Percentiles rank a stretch among this genome's conserved stretches.
Conservation (phyloP, 352 stramenopile genomes). For the Globisporangium okanoganense region DNA sequence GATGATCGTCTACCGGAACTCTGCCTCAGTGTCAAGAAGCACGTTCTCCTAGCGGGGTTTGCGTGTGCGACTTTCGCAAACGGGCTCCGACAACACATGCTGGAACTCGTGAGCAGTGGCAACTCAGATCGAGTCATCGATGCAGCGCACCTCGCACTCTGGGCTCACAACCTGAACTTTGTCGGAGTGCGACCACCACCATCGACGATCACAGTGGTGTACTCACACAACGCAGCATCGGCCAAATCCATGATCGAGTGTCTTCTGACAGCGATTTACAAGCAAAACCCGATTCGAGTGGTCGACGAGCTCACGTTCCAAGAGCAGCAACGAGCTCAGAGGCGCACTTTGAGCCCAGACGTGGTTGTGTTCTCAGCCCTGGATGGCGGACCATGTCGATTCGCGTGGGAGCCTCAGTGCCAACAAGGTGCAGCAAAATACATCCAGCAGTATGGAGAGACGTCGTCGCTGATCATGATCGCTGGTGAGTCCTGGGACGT, state of each 20-base stretch:
- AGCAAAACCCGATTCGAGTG: slow-evolving; percentile 21
- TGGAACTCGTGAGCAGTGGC: not conserved
- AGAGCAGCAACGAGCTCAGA: not conserved
- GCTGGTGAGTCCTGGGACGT: slow-evolving; percentile 23
- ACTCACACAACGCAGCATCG: slow-evolving; percentile 6
- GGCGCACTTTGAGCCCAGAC: slow-evolving; percentile 13
- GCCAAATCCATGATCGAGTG: slow-evolving; percentile 26
- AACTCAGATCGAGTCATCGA: slow-evolving; percentile 12
- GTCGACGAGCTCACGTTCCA: slow-evolving; percentile 19
- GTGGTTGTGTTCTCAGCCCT: slow-evolving; percentile 33
- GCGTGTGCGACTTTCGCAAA: not conserved
- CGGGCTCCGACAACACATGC: not conserved
- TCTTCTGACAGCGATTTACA: slow-evolving; percentile 26
- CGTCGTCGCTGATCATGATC: slow-evolving; percentile 27
- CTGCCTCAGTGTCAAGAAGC: not conserved
- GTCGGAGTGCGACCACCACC: not conserved
- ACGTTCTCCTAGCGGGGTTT: not conserved
- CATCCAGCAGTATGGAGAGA: slow-evolving; percentile 5
- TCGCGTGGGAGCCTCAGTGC: slow-evolving; percentile 2
- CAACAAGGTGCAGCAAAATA: slow-evolving; percentile 9
- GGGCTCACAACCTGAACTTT: slow-evolving; percentile 26
- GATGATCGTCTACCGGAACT: not conserved
- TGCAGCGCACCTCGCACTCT: slow-evolving; percentile 24
- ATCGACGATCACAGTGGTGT: slow-evolving; percentile 14
- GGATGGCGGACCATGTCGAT: slow-evolving; percentile 8